Conservation (phyloP, 2,329 filamentous ascomycete genomes). For the Pestalotiopsis sp. region DNA sequence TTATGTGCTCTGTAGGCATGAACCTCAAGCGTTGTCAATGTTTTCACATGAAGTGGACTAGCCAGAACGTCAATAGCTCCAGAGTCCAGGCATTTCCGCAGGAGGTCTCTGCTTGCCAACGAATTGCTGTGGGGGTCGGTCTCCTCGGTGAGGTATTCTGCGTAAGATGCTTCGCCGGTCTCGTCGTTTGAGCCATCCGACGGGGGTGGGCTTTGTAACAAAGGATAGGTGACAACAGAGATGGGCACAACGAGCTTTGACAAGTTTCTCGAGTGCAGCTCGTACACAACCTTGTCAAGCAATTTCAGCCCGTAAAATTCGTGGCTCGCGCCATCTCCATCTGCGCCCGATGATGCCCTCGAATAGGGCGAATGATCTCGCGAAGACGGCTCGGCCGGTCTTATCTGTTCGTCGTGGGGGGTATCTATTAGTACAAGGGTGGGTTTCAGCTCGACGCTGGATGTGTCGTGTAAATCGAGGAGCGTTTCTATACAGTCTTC, state of each 20-base stretch:
- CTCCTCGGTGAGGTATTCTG: slow-evolving; percentile 25
- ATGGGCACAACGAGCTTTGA: slow-evolving; percentile 61
- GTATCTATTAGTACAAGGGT: slow-evolving; percentile 62
- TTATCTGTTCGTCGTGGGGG: slow-evolving; percentile 51
- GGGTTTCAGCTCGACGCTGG: slow-evolving; percentile 55
- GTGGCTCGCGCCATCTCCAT: slow-evolving; percentile 44
- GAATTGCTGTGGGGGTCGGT: slow-evolving; percentile 33
- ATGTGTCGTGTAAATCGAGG: slow-evolving; percentile 54
- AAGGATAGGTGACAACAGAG: slow-evolving; percentile 49
- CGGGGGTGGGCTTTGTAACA: slow-evolving; percentile 31
- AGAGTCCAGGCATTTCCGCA: slow-evolving; percentile 78
- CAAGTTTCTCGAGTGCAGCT: slow-evolving; percentile 58
- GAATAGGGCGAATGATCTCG: slow-evolving; percentile 50
- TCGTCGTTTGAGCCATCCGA: slow-evolving; percentile 32
- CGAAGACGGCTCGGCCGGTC: slow-evolving; percentile 37
- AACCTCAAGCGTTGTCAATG: slow-evolving; percentile 75
- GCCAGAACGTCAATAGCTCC: slow-evolving; percentile 86
- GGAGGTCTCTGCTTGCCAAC: slow-evolving; percentile 45
- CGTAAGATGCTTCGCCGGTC: slow-evolving; percentile 22
- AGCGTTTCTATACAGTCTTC: slow-evolving; percentile 56
- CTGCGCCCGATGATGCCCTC: slow-evolving; percentile 34
- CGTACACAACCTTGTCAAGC: slow-evolving; percentile 59
- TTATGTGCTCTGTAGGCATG: slow-evolving; percentile 84
- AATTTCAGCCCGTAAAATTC: slow-evolving; percentile 59
- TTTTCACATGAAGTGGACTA: slow-evolving; percentile 75